Evolutionary conservation across 1,284 basidiomycete genomes (phyloP).

Genomic region (Trichosporon coremiiforme): DNA sequence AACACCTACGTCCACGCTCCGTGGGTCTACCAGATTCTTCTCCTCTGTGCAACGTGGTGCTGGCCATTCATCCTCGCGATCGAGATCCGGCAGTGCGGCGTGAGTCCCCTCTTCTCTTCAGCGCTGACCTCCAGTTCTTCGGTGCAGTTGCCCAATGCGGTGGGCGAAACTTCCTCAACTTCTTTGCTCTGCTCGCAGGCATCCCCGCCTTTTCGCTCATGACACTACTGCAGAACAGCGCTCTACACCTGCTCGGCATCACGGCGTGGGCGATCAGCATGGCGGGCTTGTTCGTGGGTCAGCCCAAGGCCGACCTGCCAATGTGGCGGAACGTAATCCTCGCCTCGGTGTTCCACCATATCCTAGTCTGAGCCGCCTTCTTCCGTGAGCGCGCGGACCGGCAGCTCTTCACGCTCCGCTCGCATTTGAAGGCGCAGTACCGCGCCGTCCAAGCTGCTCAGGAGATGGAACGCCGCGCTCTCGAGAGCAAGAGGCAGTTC

Average conservation of each 20-base stretch:
- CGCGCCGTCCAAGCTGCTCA: conserved; percentile 77
- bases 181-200: conserved; percentile 49
- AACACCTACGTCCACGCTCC: conserved; percentile 27
- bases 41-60: conserved; percentile 13
- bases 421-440: conserved; percentile 71
- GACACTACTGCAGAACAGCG: conserved; percentile 68
- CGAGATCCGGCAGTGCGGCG: conserved; percentile 13
- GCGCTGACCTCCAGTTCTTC: conserved; percentile 12
- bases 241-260: conserved; percentile 62
- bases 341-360: conserved; percentile 49
- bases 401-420: conserved; percentile 65
- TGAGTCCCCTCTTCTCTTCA: too few species aligned
- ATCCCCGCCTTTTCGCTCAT: conserved; percentile 75
- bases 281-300: neutral
- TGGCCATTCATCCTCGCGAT: conserved; percentile 20
- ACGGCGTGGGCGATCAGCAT: conserved; percentile 1
- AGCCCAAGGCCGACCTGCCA: conserved; percentile 1
- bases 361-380: conserved; percentile 52
- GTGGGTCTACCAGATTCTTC: conserved; percentile 21
- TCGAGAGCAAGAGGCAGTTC: conserved; percentile 74
- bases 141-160: neutral
- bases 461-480: conserved; percentile 75
- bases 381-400: conserved; percentile 61
- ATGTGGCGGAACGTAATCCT: conserved; percentile 20
- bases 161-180: conserved; percentile 17